Percentiles rank a stretch among this genome's conserved stretches.
Conservation (phyloP, 495 filamentous ascomycete genomes). For the Aspergillus asperescens region DNA sequence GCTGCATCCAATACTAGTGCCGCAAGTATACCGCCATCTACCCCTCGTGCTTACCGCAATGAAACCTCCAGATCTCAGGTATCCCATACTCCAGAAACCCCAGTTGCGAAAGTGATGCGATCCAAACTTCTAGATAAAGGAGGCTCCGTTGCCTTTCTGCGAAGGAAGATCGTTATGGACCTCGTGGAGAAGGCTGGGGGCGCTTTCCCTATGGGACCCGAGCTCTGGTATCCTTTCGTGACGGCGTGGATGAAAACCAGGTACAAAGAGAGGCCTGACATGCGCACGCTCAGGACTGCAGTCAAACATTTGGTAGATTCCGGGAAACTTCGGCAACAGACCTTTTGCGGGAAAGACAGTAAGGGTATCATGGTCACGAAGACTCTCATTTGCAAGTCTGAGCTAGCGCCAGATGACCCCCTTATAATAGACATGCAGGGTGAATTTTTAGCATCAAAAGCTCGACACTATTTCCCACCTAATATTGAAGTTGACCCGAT, state of each 20-base stretch:
- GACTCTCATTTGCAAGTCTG: conserved; percentile 46
- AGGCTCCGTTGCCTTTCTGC: conserved; percentile 44
- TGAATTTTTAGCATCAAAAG: conserved; percentile 41
- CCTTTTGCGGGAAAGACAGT: conserved; percentile 55
- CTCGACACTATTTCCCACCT: conserved; percentile 31
- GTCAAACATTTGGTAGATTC: conserved; percentile 57
- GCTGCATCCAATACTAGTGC: not conserved
- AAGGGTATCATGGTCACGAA: conserved; percentile 53
- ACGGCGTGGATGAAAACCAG: conserved; percentile 53
- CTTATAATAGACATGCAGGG: conserved; percentile 48
- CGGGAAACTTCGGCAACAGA: conserved; percentile 53
- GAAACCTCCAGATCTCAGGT: not conserved
- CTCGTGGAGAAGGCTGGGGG: conserved; percentile 64
- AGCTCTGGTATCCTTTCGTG: conserved; percentile 66
- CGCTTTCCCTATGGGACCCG: conserved; percentile 67
- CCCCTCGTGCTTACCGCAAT: not conserved
- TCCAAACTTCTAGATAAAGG: conserved; percentile 23
- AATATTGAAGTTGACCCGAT: conserved; percentile 28
- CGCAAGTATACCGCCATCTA: not conserved
- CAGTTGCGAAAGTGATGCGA: not conserved
- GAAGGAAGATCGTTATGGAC: conserved; percentile 62
- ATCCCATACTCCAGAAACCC: not conserved
- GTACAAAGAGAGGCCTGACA: conserved; percentile 44
- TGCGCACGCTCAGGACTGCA: conserved; percentile 45
- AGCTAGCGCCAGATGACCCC: conserved; percentile 45